phyloP scores from a whole-genome alignment of 1,284 basidiomycete species.

The Pterula multifida region DNA sequence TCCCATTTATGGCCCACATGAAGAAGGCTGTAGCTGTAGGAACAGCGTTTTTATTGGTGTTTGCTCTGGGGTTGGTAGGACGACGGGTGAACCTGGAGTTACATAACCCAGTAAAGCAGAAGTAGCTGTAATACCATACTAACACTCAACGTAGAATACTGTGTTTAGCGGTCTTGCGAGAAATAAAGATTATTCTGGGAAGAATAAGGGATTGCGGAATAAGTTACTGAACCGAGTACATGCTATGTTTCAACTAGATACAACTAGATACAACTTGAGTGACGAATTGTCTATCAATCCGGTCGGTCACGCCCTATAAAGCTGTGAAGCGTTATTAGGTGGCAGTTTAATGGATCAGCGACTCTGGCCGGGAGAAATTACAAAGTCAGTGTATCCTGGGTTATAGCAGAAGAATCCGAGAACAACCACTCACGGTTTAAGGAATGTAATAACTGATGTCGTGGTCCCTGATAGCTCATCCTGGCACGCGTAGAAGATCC shows the following conservation, averaged over 20 bases:
- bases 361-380: not conserved
- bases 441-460: constrained; percentile 29
- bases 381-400: not conserved
- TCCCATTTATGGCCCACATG: constrained; percentile 64
- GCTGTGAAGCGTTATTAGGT: constrained; percentile 35
- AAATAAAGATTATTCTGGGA: not conserved
- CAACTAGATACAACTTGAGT: not conserved
- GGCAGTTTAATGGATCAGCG: constrained; percentile 19
- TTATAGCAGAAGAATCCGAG: not conserved
- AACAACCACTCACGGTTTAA: constrained; percentile 28
- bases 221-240: not conserved
- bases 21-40: constrained; percentile 76
- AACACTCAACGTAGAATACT: not conserved
- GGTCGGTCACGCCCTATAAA: constrained; percentile 15
- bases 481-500: constrained; percentile 39
- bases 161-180: not conserved
- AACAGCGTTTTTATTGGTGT: constrained; percentile 52
- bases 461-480: constrained; percentile 23
- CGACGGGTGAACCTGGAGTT: constrained; percentile 59
- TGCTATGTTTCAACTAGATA: not conserved
- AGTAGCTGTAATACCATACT: constrained; percentile 3
- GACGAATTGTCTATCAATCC: not conserved
- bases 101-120: constrained; percentile 35
- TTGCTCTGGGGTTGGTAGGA: constrained; percentile 45
- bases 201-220: not conserved